phyloP scores from a whole-genome alignment of 1,284 basidiomycete species.

The Rhodotorula sp. region DNA sequence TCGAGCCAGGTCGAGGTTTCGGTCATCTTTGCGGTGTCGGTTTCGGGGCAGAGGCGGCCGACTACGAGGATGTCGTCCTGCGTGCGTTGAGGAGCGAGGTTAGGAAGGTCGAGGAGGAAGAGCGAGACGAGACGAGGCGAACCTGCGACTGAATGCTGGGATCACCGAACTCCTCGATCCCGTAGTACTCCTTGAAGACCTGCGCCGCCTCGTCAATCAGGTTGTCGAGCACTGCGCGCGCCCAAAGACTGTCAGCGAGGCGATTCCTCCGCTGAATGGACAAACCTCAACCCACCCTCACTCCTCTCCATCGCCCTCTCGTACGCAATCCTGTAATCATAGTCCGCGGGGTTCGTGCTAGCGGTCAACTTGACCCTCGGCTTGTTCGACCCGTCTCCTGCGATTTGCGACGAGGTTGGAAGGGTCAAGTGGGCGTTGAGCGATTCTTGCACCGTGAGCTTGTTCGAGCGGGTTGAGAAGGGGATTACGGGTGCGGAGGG shows the following conservation, averaged over 20 bases:
- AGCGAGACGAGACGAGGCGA: conserved; percentile 38
- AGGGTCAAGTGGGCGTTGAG: conserved; percentile 41
- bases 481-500: conserved; percentile 25
- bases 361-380: conserved; percentile 32
- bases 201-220: conserved; percentile 79
- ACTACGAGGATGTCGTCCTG: conserved; percentile 74
- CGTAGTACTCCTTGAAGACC: conserved; percentile 67
- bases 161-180: conserved; percentile 67
- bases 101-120: neutral
- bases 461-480: conserved; percentile 20
- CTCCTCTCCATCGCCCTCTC: conserved; percentile 79
- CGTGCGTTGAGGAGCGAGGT: neutral
- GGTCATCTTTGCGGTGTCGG: conserved; percentile 63
- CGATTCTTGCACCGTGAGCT: conserved; percentile 36
- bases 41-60: conserved; percentile 75
- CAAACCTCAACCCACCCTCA: conserved; percentile 59
- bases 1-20: conserved; percentile 74
- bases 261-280: too few species aligned
- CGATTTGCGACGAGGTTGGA: conserved; percentile 19
- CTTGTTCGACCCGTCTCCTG: conserved; percentile 1
- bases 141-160: conserved; percentile 69
- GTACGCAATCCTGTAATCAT: conserved; percentile 78
- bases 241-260: fast-evolving
- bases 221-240: conserved; percentile 67
- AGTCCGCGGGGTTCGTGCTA: conserved; percentile 35